These are phyloP conservation scores for Clarireedia monteithiana DNA, from an alignment of 2,329 filamentous ascomycete genomes.

Conservation along the genomic window DNA sequence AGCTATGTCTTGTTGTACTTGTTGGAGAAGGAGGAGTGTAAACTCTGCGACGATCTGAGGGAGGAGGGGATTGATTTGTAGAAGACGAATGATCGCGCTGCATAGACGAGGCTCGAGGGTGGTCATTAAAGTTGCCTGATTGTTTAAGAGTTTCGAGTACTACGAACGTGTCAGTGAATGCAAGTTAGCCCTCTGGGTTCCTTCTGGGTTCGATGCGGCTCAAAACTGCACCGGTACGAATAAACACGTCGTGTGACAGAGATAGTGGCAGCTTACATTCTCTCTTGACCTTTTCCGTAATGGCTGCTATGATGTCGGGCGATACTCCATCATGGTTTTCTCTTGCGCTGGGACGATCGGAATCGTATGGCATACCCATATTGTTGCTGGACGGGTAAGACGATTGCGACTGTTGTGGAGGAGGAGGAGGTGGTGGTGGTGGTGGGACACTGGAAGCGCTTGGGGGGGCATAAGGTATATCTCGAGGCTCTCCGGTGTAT, in stretches of 20 bases:
- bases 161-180: conserved; percentile 9
- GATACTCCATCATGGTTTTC: conserved; percentile 38
- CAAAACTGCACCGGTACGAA: conserved; percentile 10
- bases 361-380: conserved; percentile 18
- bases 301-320: conserved; percentile 52
- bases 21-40: conserved; percentile 49
- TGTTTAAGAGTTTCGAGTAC: conserved; percentile 30
- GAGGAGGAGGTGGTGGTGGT: conserved; percentile 19
- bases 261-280: conserved; percentile 37
- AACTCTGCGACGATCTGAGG: conserved; percentile 32
- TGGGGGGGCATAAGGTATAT: conserved; percentile 14
- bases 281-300: conserved; percentile 51
- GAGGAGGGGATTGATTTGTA: conserved; percentile 39
- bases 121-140: conserved; percentile 25
- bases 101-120: conserved; percentile 22
- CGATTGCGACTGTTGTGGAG: conserved; percentile 14
- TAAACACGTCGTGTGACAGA: conserved; percentile 18
- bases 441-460: conserved; percentile 14
- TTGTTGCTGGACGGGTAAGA: conserved; percentile 12
- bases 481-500: conserved; percentile 20
- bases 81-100: conserved; percentile 28
- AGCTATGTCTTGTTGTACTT: conserved; percentile 23
- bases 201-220: background rate
- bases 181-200: conserved; percentile 10
- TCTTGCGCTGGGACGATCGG: conserved; percentile 12